Evolutionary conservation across 225 moss, liverwort and hornwort species (phyloP), one percentile per base, ranked within the genome.

Genomic region (Thuidium tamariscinum): DNA sequence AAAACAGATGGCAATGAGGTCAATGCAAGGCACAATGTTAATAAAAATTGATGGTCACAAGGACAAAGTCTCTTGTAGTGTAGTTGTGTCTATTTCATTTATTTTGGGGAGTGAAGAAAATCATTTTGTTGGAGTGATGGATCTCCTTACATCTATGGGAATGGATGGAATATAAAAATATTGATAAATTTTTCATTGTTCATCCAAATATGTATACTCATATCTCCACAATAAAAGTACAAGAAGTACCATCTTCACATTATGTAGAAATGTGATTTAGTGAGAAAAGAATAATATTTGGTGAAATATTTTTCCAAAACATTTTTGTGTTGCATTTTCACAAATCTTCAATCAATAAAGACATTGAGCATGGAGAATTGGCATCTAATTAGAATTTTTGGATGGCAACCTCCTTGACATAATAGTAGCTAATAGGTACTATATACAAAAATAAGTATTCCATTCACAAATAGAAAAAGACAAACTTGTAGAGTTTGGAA

Each of bases 191-290:
- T 66, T 36, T 66, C 21, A 6, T 36, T 21, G 1, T 66, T 36
- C 3, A 37, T 66, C 36, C 6, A 3, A 66, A 66, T 21, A 6
- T 37, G 3, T 37, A 21, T 37, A 37, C 7, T 20, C 7, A 21
- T 22, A 21, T 12, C 1, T 0, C 60, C 3, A 13, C 21, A 6
- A 5, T 6, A 37, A 36, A 36, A 3, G 16, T 11, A 5, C 3
- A 66, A 66, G 3, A 21, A 3, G 11, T 21, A 12, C 11, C 21
- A 21, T 66, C 9, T 36, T 20, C 1, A 36, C 3, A 36, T 11
- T 36, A 36, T 36, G 19, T 66, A 19, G 65, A 65, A 65, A n/a
- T 65, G 18, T 18, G 1, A 5, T 64, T 1, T 0, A 5, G 1
- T 64, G 19, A 10, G 1, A 10, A 19, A n/a, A 65, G 5, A 4